Conservation (phyloP, 2,329 filamentous ascomycete species). For the Coniochaeta sp. region DNA sequence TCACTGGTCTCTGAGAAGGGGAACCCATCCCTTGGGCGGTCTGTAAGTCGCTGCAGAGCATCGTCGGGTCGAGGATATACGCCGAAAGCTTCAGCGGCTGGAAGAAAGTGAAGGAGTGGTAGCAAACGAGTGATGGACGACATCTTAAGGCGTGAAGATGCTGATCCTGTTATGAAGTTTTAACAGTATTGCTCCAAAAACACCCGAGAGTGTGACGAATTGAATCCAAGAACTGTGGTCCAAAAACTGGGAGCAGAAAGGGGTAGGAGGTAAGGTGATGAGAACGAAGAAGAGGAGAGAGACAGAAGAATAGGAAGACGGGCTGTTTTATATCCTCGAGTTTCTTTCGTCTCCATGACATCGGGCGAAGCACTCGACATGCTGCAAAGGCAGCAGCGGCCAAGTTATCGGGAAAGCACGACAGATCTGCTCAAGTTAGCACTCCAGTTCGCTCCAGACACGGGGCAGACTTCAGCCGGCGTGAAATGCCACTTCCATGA, state of each 20-base stretch:
- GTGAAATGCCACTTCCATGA: background rate
- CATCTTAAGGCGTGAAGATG: background rate
- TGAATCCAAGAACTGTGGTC: background rate
- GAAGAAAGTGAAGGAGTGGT: background rate
- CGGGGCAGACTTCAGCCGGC: too few relatives aligned
- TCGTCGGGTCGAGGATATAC: background rate
- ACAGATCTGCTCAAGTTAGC: background rate
- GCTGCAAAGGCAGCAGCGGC: background rate
- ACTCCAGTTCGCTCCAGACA: too few relatives aligned
- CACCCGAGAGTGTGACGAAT: background rate
- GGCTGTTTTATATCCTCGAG: background rate
- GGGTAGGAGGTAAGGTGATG: background rate
- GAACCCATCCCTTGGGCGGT: background rate
- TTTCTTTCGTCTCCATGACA: background rate
- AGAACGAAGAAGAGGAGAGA: background rate
- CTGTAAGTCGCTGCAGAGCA: background rate
- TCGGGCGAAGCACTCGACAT: background rate
- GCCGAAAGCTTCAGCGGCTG: background rate
- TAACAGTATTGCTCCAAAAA: slow-evolving; percentile 3
- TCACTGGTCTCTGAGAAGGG: background rate
- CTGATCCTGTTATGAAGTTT: background rate
- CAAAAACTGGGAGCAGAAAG: slow-evolving; percentile 1
- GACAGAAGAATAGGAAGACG: background rate
- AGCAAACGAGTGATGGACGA: background rate
- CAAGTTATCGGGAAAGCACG: background rate